A percentile compares a stretch with the other conserved stretches of the same genome.
Conservation (phyloP, 805 yeast species). For the Middelhovenomyces tepae region DNA sequence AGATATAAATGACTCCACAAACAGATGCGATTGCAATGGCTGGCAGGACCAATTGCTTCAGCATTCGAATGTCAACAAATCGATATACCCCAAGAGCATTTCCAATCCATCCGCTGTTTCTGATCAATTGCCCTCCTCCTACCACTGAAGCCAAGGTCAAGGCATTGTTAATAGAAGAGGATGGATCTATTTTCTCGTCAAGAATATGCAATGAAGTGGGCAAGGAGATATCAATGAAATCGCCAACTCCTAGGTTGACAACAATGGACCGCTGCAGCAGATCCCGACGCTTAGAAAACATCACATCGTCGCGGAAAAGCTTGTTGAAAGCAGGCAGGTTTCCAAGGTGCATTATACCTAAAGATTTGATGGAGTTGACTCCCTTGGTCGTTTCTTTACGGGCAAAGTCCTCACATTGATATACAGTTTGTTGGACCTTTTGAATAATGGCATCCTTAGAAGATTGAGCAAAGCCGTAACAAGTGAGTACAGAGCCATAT, state of each 20-base stretch:
- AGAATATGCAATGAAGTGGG: constrained; percentile 10
- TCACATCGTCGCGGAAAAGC: constrained; percentile 51
- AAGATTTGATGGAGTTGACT: constrained; percentile 50
- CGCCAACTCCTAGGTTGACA: constrained; percentile 54
- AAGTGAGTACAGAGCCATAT: constrained; percentile 53
- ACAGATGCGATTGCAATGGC: constrained; percentile 41
- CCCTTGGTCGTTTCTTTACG: constrained; percentile 47
- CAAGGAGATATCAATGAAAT: constrained; percentile 70
- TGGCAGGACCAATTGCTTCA: constrained; percentile 45
- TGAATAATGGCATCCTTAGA: constrained; percentile 63
- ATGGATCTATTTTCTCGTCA: constrained; percentile 5
- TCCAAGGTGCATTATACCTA: constrained; percentile 61
- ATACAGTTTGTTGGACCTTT: constrained; percentile 56
- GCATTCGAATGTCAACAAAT: constrained; percentile 8
- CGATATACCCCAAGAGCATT: constrained; percentile 13
- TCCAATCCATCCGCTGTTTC: constrained; percentile 16
- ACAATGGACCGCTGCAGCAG: constrained; percentile 47
- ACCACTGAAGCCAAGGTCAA: constrained; percentile 22
- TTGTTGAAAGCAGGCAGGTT: constrained; percentile 40
- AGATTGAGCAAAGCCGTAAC: constrained; percentile 58
- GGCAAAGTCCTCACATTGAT: constrained; percentile 59
- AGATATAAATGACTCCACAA: constrained; percentile 50
- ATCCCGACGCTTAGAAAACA: constrained; percentile 76
- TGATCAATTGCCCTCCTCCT: constrained; percentile 21
- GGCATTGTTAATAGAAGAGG: constrained; percentile 15